These are phyloP conservation scores for Grosmannia clavigera DNA, from an alignment of 2,329 filamentous ascomycete species.

Conservation along the genomic window DNA sequence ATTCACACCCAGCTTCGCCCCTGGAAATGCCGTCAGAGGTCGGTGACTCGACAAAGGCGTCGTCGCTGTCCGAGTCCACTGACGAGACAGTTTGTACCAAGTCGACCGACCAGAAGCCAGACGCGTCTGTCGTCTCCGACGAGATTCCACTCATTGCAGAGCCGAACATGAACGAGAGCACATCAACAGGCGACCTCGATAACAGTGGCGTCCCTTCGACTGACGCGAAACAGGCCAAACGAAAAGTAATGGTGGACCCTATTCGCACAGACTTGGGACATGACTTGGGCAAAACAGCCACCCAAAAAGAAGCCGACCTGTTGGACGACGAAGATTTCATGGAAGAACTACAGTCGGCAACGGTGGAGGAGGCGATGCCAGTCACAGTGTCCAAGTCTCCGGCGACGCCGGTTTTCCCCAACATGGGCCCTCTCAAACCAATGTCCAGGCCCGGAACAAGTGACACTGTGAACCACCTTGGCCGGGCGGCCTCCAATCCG, in stretches of 20 bases:
- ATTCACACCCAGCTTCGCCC: constrained; percentile 47
- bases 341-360: constrained; percentile 74
- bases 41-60: constrained; percentile 49
- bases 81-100: constrained; percentile 36
- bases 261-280: constrained; percentile 37
- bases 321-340: constrained; percentile 70
- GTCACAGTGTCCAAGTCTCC: constrained; percentile 74
- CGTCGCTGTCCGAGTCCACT: constrained; percentile 50
- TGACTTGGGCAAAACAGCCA: constrained; percentile 18
- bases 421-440: constrained; percentile 17
- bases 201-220: constrained; percentile 15
- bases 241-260: constrained; percentile 33
- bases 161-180: constrained; percentile 1
- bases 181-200: constrained; percentile 1
- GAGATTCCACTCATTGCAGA: background rate
- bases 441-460: background rate
- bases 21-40: constrained; percentile 39
- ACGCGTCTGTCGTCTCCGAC: background rate
- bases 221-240: constrained; percentile 21
- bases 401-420: constrained; percentile 50
- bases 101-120: no score
- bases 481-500: constrained; percentile 38
- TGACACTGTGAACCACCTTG: constrained; percentile 11
- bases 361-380: constrained; percentile 70
- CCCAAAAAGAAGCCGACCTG: constrained; percentile 30